Evolutionary conservation across 176 grass and related monocot genomes (phyloP).

Genomic region (Thinopyrum elongatum): DNA sequence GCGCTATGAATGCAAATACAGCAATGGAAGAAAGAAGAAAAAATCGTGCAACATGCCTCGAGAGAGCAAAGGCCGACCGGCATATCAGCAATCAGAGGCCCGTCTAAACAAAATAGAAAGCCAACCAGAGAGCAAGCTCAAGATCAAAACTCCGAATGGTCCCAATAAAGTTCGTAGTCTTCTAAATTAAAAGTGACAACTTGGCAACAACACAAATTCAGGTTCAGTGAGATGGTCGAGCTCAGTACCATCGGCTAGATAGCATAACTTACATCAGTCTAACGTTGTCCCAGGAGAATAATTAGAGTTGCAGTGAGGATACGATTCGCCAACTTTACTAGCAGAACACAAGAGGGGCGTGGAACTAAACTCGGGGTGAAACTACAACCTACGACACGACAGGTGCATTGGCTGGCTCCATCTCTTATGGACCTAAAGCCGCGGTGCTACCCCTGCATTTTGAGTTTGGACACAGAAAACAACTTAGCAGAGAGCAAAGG

Average conservation of each 20-base stretch:
- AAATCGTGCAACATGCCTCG: not conserved
- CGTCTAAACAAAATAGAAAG: not conserved
- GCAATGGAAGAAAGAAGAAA: not conserved
- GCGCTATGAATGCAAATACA: not conserved
- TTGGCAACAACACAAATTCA: not conserved
- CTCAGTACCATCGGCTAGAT: not conserved
- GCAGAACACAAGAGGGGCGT: not conserved
- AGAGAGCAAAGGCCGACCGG: not conserved
- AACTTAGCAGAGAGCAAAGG: not conserved
- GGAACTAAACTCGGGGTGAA: not conserved
- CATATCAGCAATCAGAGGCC: not conserved
- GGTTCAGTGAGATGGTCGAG: not conserved
- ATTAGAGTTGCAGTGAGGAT: not conserved
- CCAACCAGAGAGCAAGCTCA: not conserved
- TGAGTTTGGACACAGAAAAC: not conserved
- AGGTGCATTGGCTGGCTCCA: not conserved
- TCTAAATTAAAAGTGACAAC: not conserved
- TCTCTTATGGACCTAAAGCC: not conserved
- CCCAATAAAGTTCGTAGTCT: slow-evolving; percentile 5
- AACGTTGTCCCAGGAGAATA: not conserved
- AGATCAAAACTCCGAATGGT: not conserved
- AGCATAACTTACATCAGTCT: slow-evolving; percentile 6
- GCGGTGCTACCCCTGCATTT: slow-evolving; percentile 17
- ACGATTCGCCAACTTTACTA: not conserved
- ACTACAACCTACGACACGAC: not conserved